phyloP scores from a whole-genome alignment of 371 early-diverging fungal genomes.

The Rhizopus sp. region DNA sequence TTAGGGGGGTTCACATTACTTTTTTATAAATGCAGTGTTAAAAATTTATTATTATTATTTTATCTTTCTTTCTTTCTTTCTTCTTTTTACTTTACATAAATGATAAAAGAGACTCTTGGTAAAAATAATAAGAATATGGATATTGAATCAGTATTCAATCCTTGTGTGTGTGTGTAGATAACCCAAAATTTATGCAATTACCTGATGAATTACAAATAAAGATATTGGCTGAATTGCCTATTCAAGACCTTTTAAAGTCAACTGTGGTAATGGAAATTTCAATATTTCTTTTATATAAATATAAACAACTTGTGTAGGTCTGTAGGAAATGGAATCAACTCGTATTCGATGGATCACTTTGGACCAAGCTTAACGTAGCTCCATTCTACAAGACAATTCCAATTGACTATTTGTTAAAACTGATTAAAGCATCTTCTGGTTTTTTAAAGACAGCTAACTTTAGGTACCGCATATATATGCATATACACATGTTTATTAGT shows the following conservation, averaged over 20 bases:
- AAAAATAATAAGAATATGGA: background rate
- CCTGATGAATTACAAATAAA: constrained; percentile 46
- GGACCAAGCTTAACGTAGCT: constrained; percentile 49
- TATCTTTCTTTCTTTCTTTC: constrained; percentile 2
- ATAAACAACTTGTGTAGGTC: constrained; percentile 24
- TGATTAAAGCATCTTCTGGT: constrained; percentile 48
- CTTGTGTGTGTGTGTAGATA: too few species aligned
- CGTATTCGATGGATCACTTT: constrained; percentile 56
- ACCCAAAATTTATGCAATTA: constrained; percentile 16
- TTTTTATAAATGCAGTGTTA: background rate
- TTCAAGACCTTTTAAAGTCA: constrained; percentile 37
- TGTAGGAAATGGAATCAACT: constrained; percentile 50
- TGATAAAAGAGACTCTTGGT: constrained; percentile 7
- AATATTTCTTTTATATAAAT: background rate
- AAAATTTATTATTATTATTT: constrained; percentile 6
- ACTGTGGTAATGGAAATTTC: constrained; percentile 27
- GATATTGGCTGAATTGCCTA: constrained; percentile 31
- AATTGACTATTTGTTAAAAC: constrained; percentile 41
- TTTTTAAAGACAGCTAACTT: constrained; percentile 57
- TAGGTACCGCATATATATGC: constrained; percentile 34
- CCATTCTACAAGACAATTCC: constrained; percentile 57
- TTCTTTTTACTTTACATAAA: constrained; percentile 5
- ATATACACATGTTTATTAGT: background rate
- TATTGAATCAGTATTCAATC: constrained; percentile 2
- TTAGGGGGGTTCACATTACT: constrained; percentile 1